These are phyloP conservation scores for Massospora cicadina DNA, from an alignment of 371 early-diverging fungal genomes.

Conservation along the genomic window DNA sequence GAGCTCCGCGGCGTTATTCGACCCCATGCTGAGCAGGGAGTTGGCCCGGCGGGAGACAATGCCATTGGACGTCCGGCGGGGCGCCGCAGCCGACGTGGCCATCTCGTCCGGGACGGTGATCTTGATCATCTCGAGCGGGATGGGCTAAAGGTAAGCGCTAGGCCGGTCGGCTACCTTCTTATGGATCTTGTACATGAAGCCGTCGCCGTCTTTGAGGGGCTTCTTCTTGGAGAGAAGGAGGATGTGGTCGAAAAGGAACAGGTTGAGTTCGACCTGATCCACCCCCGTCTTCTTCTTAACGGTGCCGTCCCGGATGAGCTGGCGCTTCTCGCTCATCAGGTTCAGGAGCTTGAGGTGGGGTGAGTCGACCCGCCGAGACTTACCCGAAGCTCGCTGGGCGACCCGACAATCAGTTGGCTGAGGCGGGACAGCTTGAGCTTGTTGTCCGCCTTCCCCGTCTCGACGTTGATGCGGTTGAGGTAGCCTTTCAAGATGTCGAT, in stretches of 20 bases:
- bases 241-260: slow-evolving; percentile 74
- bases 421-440: slow-evolving; percentile 41
- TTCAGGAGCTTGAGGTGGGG: slow-evolving; percentile 39
- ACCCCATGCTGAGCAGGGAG: slow-evolving; percentile 20
- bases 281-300: slow-evolving; percentile 47
- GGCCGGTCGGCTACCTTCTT: slow-evolving; percentile 19
- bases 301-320: slow-evolving; percentile 58
- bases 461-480: slow-evolving; percentile 54
- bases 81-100: slow-evolving; percentile 10
- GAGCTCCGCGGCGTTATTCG: slow-evolving; percentile 17
- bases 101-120: slow-evolving; percentile 38
- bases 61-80: slow-evolving; percentile 4
- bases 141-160: slow-evolving; percentile 25
- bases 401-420: slow-evolving; percentile 27
- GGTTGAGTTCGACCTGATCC: slow-evolving; percentile 42
- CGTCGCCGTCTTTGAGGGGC: slow-evolving; percentile 28
- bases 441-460: slow-evolving; percentile 73
- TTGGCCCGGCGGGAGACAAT: slow-evolving; percentile 16
- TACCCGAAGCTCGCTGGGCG: slow-evolving; percentile 26
- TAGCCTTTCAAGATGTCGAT: slow-evolving; percentile 41
- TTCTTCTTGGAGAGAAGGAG: slow-evolving; percentile 56
- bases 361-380: not conserved
- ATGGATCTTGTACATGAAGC: slow-evolving; percentile 43
- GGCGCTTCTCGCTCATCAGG: slow-evolving; percentile 44
- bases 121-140: slow-evolving; percentile 52